These are phyloP conservation scores for Trichoderma hamatum DNA, from an alignment of 2,329 filamentous ascomycete genomes.

Conservation along the genomic window DNA sequence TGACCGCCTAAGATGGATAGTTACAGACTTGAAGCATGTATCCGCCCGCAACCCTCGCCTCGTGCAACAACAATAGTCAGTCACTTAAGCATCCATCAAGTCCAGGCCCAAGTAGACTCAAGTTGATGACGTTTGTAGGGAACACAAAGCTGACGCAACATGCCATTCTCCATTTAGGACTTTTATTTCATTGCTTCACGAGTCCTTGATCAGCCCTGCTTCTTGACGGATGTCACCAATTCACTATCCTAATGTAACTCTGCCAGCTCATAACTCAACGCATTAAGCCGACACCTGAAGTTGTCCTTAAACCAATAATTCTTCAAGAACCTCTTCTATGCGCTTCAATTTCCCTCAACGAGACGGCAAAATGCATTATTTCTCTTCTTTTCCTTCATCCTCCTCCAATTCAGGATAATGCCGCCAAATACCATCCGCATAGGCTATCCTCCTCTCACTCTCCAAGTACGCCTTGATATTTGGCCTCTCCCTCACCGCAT, in stretches of 20 bases:
- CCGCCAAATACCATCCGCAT: constrained; percentile 68
- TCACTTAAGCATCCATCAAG: not conserved
- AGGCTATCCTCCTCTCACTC: constrained; percentile 65
- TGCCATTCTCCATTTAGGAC: not conserved
- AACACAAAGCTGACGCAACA: not conserved
- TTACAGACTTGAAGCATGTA: not conserved
- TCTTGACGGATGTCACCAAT: not conserved
- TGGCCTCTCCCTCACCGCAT: constrained; percentile 62
- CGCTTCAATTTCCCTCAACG: too few relatives aligned
- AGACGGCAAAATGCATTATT: not conserved
- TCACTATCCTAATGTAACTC: not conserved
- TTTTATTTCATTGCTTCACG: not conserved
- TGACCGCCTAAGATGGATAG: not conserved
- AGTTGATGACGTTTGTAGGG: not conserved
- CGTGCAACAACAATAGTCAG: not conserved
- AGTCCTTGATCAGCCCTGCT: not conserved
- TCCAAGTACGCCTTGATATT: constrained; percentile 69
- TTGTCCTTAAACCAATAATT: not conserved
- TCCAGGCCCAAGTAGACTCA: not conserved
- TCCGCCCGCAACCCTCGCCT: not conserved
- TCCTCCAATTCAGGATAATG: constrained; percentile 74
- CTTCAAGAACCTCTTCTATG: not conserved
- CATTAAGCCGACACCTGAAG: not conserved
- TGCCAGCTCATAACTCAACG: not conserved
- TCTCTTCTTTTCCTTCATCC: not conserved